phyloP scores from a whole-genome alignment of 2,329 filamentous ascomycete species.

The Diplodia mutila region DNA sequence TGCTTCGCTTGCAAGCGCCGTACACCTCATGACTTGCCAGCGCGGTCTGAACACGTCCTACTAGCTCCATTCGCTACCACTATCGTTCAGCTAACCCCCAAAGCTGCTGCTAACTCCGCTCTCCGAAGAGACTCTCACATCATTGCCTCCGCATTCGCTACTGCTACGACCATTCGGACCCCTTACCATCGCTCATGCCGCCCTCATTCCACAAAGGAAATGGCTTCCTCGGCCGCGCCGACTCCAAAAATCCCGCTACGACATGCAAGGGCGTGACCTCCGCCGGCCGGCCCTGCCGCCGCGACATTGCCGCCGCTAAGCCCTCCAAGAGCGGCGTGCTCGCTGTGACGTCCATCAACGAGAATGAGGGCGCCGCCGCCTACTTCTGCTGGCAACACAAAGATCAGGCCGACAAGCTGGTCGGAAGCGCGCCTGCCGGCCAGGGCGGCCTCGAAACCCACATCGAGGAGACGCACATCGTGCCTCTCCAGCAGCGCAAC shows the following conservation, averaged over 20 bases:
- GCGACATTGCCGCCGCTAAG: conserved; percentile 62
- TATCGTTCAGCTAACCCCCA: conserved; percentile 8
- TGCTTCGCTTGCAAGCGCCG: conserved; percentile 1
- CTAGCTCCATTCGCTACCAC: not conserved
- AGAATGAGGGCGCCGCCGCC: conserved; percentile 59
- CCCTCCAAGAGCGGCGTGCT: conserved; percentile 46
- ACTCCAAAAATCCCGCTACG: conserved; percentile 80
- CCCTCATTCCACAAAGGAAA: not conserved
- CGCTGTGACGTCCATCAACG: conserved; percentile 51
- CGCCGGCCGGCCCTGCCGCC: conserved; percentile 80
- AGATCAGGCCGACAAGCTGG: conserved; percentile 68
- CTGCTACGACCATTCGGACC: conserved; percentile 15
- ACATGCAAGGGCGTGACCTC: conserved; percentile 89
- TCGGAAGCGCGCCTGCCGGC: conserved; percentile 29
- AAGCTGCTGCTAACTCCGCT: conserved; percentile 17
- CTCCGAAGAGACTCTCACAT: conserved; percentile 30
- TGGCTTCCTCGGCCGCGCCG: conserved; percentile 59
- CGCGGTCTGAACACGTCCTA: not conserved
- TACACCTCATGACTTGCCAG: conserved; percentile 4
- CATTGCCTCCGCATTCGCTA: conserved; percentile 28
- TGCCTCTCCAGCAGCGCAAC: conserved; percentile 66
- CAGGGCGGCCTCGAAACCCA: conserved; percentile 1
- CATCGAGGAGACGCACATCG: conserved; percentile 47
- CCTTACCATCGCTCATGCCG: conserved; percentile 27
- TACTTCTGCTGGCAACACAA: conserved; percentile 96